These are phyloP conservation scores for Globisporangium emineosum DNA, from an alignment of 352 stramenopile species.

Conservation along the genomic window DNA sequence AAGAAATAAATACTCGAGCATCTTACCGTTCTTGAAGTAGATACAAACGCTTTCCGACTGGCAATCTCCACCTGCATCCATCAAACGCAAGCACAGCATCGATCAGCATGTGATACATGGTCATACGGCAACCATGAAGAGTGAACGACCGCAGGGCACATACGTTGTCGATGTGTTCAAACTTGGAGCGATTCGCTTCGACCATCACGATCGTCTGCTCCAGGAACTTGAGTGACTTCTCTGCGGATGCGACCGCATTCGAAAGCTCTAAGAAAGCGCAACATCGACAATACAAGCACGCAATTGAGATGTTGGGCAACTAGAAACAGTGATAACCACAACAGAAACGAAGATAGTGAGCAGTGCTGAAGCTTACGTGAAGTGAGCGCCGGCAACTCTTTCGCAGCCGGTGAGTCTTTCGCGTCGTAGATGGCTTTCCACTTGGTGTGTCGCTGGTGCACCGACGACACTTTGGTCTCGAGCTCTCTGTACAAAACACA, in stretches of 20 bases:
- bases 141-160: neutral
- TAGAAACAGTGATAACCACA: neutral
- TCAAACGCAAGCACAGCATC: conserved; percentile 2
- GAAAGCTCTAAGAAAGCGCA: conserved; percentile 47
- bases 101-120: too few species aligned
- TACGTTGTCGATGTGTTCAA: conserved; percentile 72
- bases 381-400: conserved; percentile 56
- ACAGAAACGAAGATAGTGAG: neutral
- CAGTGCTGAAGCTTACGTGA: conserved; percentile 26
- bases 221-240: conserved; percentile 79
- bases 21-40: conserved; percentile 39
- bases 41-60: conserved; percentile 68
- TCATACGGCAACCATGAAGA: too few species aligned
- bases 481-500: conserved; percentile 43
- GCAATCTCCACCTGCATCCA: conserved; percentile 53
- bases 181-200: conserved; percentile 74
- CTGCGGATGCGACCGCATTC: conserved; percentile 40
- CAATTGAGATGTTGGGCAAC: neutral
- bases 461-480: conserved; percentile 69
- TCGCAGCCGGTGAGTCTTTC: conserved; percentile 36
- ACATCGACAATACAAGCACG: neutral
- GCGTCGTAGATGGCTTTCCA: conserved; percentile 58
- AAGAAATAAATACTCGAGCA: neutral
- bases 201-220: conserved; percentile 84
- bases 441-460: conserved; percentile 65